Percentiles rank a stretch among this genome's conserved stretches.
Conservation (phyloP, 768 basidiomycete genomes). For the Termitomyces sp. region DNA sequence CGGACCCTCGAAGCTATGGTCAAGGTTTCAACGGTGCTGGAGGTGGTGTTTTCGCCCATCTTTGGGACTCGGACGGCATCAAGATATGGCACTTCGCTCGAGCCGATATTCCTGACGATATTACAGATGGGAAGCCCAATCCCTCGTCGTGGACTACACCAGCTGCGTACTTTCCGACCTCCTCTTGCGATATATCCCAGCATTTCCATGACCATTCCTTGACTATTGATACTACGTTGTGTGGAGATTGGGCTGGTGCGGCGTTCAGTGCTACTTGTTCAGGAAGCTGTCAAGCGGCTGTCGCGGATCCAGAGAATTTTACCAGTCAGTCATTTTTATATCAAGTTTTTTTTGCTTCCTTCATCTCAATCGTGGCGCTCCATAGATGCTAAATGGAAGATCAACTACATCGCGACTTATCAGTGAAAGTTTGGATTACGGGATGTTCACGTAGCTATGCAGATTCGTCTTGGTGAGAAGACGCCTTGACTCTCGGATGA, state of each 20-base stretch:
- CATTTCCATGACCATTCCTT: constrained; percentile 49
- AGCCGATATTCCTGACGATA: constrained; percentile 42
- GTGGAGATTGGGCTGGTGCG: constrained; percentile 41
- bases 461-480: not conserved
- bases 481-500: too few relatives aligned
- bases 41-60: constrained; percentile 51
- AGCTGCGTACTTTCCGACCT: constrained; percentile 41
- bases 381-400: constrained; percentile 50
- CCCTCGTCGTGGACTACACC: constrained; percentile 49
- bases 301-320: constrained; percentile 58
- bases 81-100: constrained; percentile 52
- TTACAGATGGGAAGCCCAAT: constrained; percentile 35
- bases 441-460: not conserved
- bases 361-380: not conserved
- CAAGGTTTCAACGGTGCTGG: constrained; percentile 34
- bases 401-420: constrained; percentile 33
- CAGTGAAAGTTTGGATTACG: not conserved
- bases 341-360: not conserved
- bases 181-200: constrained; percentile 37
- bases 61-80: constrained; percentile 47
- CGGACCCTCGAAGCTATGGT: constrained; percentile 33
- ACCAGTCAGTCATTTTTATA: constrained; percentile 17
- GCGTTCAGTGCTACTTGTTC: constrained; percentile 33
- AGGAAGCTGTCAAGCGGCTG: constrained; percentile 39
- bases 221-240: constrained; percentile 42